These are phyloP conservation scores for Staphylotrichum tortipilum DNA, from an alignment of 495 filamentous ascomycete species.

Conservation along the genomic window DNA sequence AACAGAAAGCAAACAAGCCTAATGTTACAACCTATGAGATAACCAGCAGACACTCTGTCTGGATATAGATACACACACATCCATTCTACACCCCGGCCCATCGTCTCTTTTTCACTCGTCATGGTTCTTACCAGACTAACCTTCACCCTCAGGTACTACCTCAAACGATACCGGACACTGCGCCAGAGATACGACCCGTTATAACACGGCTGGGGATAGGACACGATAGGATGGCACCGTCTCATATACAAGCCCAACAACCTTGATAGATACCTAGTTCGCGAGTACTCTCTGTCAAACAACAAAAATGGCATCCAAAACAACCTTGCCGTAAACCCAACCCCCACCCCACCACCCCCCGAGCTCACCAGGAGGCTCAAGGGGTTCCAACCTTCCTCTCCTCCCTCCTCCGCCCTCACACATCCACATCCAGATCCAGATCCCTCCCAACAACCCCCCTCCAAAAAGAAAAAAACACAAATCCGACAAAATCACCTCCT, in stretches of 20 bases:
- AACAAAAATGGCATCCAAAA: too few relatives aligned
- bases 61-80: too few relatives aligned
- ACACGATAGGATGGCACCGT: background rate
- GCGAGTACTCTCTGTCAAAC: too few relatives aligned
- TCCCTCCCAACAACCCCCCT: background rate
- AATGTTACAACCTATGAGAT: too few relatives aligned
- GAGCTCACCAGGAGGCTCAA: background rate
- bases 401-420: too few relatives aligned
- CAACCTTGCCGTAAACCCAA: background rate
- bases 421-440: too few relatives aligned
- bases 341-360: too few relatives aligned
- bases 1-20: too few relatives aligned
- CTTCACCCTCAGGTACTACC: constrained; percentile 61
- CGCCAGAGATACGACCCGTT: constrained; percentile 77
- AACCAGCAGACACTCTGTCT: too few relatives aligned
- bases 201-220: constrained; percentile 20
- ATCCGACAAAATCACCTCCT: constrained; percentile 10
- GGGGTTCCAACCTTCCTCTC: too few relatives aligned
- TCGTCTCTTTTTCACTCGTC: background rate
- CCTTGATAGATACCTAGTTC: background rate
- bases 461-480: background rate
- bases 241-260: too few relatives aligned
- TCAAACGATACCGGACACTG: constrained; percentile 87
- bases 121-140: background rate
- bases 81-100: too few relatives aligned